phyloP scores from a whole-genome alignment of 352 stramenopile species.

The Phytophthora colocasiae region DNA sequence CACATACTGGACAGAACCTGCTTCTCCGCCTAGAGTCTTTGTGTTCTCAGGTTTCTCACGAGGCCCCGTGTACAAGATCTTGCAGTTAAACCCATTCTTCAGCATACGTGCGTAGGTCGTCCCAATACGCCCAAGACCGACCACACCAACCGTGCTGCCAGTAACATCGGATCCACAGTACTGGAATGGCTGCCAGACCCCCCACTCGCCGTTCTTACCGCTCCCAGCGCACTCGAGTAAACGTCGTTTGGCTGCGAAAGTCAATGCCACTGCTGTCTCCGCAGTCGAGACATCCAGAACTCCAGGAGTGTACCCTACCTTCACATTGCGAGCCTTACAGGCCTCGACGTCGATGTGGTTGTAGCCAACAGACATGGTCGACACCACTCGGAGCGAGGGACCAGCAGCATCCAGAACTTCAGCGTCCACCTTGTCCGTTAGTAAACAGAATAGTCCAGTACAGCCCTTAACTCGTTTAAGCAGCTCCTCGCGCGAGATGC shows the following conservation, averaged over 20 bases:
- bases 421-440: constrained; percentile 77
- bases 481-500: constrained; percentile 57
- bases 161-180: constrained; percentile 80
- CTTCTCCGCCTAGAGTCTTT: constrained; percentile 36
- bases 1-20: constrained; percentile 69
- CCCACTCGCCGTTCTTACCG: constrained; percentile 76
- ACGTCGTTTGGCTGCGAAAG: constrained; percentile 67
- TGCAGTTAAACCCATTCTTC: constrained; percentile 83
- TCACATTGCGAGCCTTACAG: constrained; percentile 70
- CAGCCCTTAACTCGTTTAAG: constrained; percentile 55
- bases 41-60: constrained; percentile 62
- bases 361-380: constrained; percentile 90
- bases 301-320: constrained; percentile 84
- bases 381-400: constrained; percentile 68
- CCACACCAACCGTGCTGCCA: constrained; percentile 77
- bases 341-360: constrained; percentile 92
- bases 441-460: constrained; percentile 67
- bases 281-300: constrained; percentile 87
- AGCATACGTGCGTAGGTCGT: constrained; percentile 85
- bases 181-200: constrained; percentile 82
- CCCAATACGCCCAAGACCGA: constrained; percentile 90
- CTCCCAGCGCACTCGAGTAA: constrained; percentile 77
- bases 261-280: constrained; percentile 76
- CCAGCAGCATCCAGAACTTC: constrained; percentile 68
- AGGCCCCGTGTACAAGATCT: constrained; percentile 82